Conservation (phyloP, 805 yeast species). For the Clavispora fructus region DNA sequence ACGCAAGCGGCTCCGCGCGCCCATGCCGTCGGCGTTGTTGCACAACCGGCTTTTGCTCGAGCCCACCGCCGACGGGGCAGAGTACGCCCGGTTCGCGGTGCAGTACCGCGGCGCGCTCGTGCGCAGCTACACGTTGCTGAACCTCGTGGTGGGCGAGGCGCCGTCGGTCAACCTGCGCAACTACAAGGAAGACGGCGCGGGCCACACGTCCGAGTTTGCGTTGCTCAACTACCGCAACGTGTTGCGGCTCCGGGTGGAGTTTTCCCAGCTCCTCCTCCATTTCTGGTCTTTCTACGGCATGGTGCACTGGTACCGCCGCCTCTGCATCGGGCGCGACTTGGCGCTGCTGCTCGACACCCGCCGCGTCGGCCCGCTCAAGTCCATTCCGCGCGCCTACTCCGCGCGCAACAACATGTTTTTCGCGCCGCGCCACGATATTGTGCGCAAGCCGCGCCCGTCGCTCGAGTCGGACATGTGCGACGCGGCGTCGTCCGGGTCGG, state of each 20-base stretch:
- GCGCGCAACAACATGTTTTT: conserved; percentile 10
- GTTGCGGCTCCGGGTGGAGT: conserved; percentile 35
- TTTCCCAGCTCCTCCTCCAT: conserved; percentile 33
- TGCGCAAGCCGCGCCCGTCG: background rate
- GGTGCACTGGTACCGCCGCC: conserved; percentile 34
- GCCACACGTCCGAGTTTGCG: conserved; percentile 1
- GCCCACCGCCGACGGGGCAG: conserved; percentile 21
- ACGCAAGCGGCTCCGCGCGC: conserved; percentile 11
- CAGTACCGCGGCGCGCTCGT: conserved; percentile 20
- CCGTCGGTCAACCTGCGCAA: conserved; percentile 25
- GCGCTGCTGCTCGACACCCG: conserved; percentile 26
- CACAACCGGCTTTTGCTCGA: conserved; percentile 36
- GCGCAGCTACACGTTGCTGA: conserved; percentile 26
- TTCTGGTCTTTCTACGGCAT: conserved; percentile 38
- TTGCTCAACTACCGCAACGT: conserved; percentile 25
- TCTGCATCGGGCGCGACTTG: conserved; percentile 32
- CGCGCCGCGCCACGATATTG: conserved; percentile 6
- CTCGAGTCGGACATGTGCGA: background rate
- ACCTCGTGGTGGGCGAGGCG: conserved; percentile 32
- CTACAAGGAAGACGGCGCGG: conserved; percentile 18
- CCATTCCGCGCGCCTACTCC: conserved; percentile 11
- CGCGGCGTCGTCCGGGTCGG: too few species aligned
- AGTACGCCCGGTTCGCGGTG: conserved; percentile 14
- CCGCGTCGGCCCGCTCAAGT: conserved; percentile 19
- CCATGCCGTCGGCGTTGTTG: conserved; percentile 15